Evolutionary conservation across 225 moss, liverwort and hornwort species (phyloP).

Genomic region (Takakia lepidozioides): DNA sequence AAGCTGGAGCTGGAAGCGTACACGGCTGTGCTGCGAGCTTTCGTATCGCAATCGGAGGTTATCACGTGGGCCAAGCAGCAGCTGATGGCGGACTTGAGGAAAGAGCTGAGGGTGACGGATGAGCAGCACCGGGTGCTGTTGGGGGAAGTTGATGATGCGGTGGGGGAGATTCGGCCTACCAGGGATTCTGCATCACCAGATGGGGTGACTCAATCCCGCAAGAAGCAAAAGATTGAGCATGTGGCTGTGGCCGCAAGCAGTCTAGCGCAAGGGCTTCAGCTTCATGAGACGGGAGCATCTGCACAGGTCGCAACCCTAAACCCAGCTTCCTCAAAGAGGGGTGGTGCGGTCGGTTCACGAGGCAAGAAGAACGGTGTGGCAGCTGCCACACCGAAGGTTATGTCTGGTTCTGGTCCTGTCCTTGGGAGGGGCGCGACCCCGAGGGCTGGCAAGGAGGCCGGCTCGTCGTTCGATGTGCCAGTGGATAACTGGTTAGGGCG

Average conservation of each 20-base stretch:
- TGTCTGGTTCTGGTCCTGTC: too few relatives aligned
- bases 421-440: background rate
- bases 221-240: conserved; percentile 3
- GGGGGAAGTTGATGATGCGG: conserved; percentile 6
- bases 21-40: conserved; percentile 15
- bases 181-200: conserved; percentile 3
- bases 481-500: conserved; percentile 4
- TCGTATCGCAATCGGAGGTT: conserved; percentile 13
- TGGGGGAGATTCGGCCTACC: conserved; percentile 6
- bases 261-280: too few relatives aligned
- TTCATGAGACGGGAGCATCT: too few relatives aligned
- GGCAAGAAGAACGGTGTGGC: conserved; percentile 2
- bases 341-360: conserved; percentile 1
- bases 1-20: conserved; percentile 18
- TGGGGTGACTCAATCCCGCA: background rate
- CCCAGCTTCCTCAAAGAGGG: too few relatives aligned
- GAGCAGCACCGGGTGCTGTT: conserved; percentile 14
- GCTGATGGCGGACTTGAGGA: conserved; percentile 9
- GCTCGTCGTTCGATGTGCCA: conserved; percentile 3
- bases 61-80: conserved; percentile 15
- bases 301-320: too few relatives aligned
- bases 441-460: conserved; percentile 1
- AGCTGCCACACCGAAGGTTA: background rate
- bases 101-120: conserved; percentile 11
- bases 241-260: background rate